Evolutionary conservation across 257 asterid genomes (phyloP).

Genomic region (Capsicum rhomboideum): DNA sequence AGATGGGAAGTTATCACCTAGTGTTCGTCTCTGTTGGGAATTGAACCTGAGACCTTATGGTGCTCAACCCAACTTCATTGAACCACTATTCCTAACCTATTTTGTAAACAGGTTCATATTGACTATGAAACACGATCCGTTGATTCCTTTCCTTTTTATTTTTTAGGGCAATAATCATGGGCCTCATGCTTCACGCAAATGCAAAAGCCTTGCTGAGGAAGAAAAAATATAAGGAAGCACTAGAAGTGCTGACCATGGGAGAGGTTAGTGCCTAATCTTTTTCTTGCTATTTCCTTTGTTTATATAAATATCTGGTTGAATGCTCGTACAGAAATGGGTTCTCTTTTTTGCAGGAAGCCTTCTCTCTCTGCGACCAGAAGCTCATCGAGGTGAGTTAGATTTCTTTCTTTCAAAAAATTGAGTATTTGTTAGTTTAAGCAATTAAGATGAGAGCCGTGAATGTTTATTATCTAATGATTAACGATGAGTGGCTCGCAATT

Average conservation of each 20-base stretch:
- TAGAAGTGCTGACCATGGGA: conserved; percentile 93
- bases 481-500: neutral
- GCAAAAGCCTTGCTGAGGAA: conserved; percentile 61
- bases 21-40: too few species aligned
- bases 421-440: neutral
- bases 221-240: conserved; percentile 64
- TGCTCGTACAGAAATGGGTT: neutral
- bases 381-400: conserved; percentile 54
- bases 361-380: conserved; percentile 75
- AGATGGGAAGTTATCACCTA: too few species aligned
- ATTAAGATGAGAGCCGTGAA: neutral
- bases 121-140: neutral
- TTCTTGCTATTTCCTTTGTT: neutral
- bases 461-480: neutral
- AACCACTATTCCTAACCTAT: neutral
- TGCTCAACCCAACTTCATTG: too few species aligned
- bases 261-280: conserved; percentile 38
- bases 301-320: neutral
- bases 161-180: conserved; percentile 92
- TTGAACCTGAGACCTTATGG: too few species aligned
- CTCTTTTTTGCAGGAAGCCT: conserved; percentile 68
- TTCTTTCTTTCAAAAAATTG: neutral
- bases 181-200: conserved; percentile 90
- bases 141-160: neutral
- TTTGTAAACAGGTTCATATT: neutral